Percentiles rank a stretch among this genome's conserved stretches.
These are phyloP conservation scores for Auricularia cornea DNA, from an alignment of 768 basidiomycete genomes.

Conservation along the genomic window DNA sequence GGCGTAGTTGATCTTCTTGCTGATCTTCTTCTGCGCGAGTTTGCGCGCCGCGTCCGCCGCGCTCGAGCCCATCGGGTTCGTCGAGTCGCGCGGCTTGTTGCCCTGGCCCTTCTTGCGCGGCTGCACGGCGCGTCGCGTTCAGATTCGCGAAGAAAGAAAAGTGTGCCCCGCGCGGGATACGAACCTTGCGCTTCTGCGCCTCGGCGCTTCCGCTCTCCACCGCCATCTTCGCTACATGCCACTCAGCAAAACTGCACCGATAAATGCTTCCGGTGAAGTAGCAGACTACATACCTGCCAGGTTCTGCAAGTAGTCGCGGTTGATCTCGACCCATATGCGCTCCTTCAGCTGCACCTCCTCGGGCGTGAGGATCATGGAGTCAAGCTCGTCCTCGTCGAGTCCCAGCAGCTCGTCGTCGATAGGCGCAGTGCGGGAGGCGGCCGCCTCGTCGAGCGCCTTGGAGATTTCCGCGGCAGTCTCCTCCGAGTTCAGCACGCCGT, in stretches of 20 bases:
- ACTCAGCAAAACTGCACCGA: slow-evolving; percentile 34
- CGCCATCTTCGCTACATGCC: slow-evolving; percentile 44
- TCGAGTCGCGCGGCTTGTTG: slow-evolving; percentile 63
- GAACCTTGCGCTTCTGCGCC: slow-evolving; percentile 71
- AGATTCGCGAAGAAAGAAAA: slow-evolving; percentile 2
- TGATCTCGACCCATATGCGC: slow-evolving; percentile 90
- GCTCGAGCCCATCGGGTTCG: slow-evolving; percentile 58
- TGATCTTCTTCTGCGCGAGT: slow-evolving; percentile 75
- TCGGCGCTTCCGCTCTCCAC: slow-evolving; percentile 23
- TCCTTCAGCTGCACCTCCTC: slow-evolving; percentile 83
- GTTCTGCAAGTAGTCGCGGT: slow-evolving; percentile 82
- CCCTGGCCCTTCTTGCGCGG: slow-evolving; percentile 49
- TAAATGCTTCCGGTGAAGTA: not conserved
- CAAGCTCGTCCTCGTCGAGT: slow-evolving; percentile 87
- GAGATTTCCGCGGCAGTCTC: slow-evolving; percentile 42
- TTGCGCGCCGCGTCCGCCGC: slow-evolving; percentile 71
- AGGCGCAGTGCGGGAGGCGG: slow-evolving; percentile 39
- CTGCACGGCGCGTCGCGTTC: slow-evolving; percentile 16
- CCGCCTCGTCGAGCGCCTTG: slow-evolving; percentile 52
- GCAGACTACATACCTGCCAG: slow-evolving; percentile 56
- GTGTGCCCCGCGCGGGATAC: slow-evolving; percentile 31
- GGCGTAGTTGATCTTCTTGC: slow-evolving; percentile 90
- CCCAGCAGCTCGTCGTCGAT: slow-evolving; percentile 59
- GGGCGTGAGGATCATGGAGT: slow-evolving; percentile 58
- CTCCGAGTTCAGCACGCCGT: slow-evolving; percentile 51